Evolutionary conservation across 176 grass and related monocot species (phyloP), one percentile per base, ranked within the genome.

Genomic region (Aegilops sharonensis): DNA sequence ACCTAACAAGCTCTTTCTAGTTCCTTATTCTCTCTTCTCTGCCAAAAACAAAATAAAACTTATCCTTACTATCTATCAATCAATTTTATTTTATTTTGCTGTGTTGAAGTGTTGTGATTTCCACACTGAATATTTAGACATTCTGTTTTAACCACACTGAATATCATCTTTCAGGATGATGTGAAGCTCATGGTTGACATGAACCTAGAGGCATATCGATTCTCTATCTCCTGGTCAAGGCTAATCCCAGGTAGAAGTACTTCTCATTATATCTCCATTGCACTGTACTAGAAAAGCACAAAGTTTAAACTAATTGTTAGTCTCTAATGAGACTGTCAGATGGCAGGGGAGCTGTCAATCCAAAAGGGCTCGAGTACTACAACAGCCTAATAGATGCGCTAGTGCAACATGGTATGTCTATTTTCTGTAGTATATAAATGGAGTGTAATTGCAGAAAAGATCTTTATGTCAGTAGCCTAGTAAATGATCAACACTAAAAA

Each of bases 211-310:
- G 89, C 94, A 8, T 96, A 96, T 30, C 83, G 87, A 68, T 91
- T 96, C 57, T 96, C 94, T 62, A 96, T 96, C 60, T 89, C 94
- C 50, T 96, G 94, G 94, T 73, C 94, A 61, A 93, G 94, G 84
- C 89, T 96, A 64, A 80, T 96, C 17, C 91, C 94, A 89, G 30
- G 91, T 93, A 77, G 1, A 56, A 29, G 9, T 13, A 1, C 50
- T 18, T 81, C 65, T 63, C 34, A 43, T 12, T n/a, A 48, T 29
- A 15, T 2, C 13, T 37, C 17, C 11, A 67, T 56, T 68, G 7
- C 8, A 11, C 9, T 36, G 20, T 43, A 1, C 13, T 4, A 31
- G 23, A 29, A 42, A 72, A 25, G 13, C 37, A 72, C 11, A 72
- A 72, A 43, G 14, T 3, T 24, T 13, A 24, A 68, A 18, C 20